Percentiles rank a stretch among this genome's conserved stretches.
Evolutionary conservation across 2,329 filamentous ascomycete genomes (phyloP).

Genomic region (Hypoxylon sp.): DNA sequence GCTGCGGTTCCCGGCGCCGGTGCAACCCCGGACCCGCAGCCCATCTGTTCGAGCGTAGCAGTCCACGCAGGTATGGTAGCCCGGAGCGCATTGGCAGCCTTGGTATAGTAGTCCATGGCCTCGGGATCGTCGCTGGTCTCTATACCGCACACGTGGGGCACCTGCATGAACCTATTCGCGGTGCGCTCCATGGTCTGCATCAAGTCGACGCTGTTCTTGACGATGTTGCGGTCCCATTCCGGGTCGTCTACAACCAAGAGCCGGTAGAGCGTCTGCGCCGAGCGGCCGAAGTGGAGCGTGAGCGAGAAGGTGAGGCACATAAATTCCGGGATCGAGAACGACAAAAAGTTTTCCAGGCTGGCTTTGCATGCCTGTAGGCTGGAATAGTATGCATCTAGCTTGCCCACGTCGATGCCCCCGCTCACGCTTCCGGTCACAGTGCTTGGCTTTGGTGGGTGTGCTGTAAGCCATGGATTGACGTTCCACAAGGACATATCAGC

Average conservation of each 20-base stretch:
- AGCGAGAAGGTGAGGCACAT: constrained; percentile 45
- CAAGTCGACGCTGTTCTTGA: constrained; percentile 41
- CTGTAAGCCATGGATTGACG: constrained; percentile 32
- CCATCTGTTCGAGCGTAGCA: constrained; percentile 41
- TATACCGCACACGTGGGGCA: constrained; percentile 39
- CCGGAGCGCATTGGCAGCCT: constrained; percentile 41
- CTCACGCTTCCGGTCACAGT: neutral
- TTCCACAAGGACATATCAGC: constrained; percentile 53
- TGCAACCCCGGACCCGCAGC: constrained; percentile 1
- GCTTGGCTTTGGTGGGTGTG: constrained; percentile 5
- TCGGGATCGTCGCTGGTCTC: constrained; percentile 34
- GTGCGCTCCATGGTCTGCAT: constrained; percentile 41
- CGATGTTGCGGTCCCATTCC: constrained; percentile 46
- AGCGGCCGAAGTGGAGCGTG: constrained; percentile 47
- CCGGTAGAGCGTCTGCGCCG: constrained; percentile 49
- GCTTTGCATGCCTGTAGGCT: constrained; percentile 44
- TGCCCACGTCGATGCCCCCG: constrained; percentile 30
- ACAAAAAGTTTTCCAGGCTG: constrained; percentile 46
- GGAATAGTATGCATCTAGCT: constrained; percentile 45
- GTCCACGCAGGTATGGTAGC: constrained; percentile 44
- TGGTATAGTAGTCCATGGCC: constrained; percentile 40
- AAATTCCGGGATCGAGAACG: constrained; percentile 39
- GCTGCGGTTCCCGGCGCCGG: neutral
- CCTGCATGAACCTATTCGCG: constrained; percentile 38
- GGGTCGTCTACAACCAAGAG: constrained; percentile 48